These are phyloP conservation scores for Pleurotus platypus DNA, from an alignment of 768 basidiomycete species.

Conservation along the genomic window DNA sequence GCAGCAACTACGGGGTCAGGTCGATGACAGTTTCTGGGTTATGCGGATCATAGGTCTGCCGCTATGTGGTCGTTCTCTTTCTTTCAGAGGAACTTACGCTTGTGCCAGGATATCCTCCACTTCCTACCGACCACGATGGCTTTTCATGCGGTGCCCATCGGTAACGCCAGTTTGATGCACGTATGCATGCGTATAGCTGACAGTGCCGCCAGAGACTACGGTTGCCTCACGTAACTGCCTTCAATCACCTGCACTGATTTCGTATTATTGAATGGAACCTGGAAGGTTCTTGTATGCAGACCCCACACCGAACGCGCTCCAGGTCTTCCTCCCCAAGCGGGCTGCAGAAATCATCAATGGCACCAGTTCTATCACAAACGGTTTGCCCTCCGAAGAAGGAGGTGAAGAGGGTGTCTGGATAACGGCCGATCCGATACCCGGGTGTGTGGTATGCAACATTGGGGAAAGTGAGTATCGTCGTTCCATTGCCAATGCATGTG, in stretches of 20 bases:
- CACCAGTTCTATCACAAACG: constrained; percentile 22
- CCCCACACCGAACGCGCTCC: constrained; percentile 73
- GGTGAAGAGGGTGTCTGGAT: constrained; percentile 71
- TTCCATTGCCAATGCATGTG: background rate
- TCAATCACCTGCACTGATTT: constrained; percentile 7
- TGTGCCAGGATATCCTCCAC: constrained; percentile 74
- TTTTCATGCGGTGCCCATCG: constrained; percentile 91
- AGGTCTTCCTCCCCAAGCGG: constrained; percentile 62
- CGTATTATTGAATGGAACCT: background rate
- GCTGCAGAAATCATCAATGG: constrained; percentile 21
- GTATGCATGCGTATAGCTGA: background rate
- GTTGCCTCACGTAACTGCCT: constrained; percentile 68
- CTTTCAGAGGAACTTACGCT: too few species aligned
- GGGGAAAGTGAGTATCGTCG: constrained; percentile 70
- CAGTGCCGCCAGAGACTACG: constrained; percentile 67
- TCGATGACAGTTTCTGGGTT: constrained; percentile 88
- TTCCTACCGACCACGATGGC: constrained; percentile 76
- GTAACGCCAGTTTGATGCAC: constrained; percentile 29
- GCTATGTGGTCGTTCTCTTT: too few species aligned
- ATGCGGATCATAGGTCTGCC: constrained; percentile 75
- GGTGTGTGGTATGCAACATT: constrained; percentile 87
- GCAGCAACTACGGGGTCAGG: constrained; percentile 58
- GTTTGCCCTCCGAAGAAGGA: constrained; percentile 49
- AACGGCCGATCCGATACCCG: constrained; percentile 77
- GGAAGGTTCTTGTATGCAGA: constrained; percentile 88